Conservation (phyloP, 352 stramenopile species). For the Phytophthora colocasiae region DNA sequence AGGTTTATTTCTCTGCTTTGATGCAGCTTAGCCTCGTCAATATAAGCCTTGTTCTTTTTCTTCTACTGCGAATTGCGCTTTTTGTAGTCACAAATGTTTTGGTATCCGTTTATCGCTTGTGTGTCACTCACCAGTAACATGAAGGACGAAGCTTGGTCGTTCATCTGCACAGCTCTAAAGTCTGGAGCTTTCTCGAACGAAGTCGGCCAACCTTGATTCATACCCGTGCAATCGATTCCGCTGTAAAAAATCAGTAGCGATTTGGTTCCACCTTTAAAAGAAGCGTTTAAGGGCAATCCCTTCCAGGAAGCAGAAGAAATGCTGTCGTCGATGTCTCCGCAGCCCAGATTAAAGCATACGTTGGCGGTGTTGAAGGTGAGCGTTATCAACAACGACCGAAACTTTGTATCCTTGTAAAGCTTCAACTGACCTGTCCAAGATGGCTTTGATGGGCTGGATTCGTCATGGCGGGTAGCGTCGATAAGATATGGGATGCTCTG, state of each 20-base stretch:
- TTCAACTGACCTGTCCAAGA: constrained; percentile 13
- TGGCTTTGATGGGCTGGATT: not conserved
- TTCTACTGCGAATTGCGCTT: not conserved
- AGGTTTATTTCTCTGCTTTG: not conserved
- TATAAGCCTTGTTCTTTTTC: too few relatives aligned
- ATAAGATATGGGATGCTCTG: not conserved
- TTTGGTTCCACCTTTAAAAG: constrained; percentile 2
- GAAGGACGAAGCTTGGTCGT: constrained; percentile 11
- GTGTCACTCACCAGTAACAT: constrained; percentile 17
- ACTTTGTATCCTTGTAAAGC: constrained; percentile 12
- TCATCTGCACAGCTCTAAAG: constrained; percentile 10
- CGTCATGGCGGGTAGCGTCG: not conserved
- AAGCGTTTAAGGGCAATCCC: constrained; percentile 6
- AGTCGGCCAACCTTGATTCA: constrained; percentile 14
- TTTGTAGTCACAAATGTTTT: constrained; percentile 18
- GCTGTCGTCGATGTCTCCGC: constrained; percentile 17
- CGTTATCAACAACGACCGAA: constrained; percentile 6
- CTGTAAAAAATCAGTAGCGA: constrained; percentile 18
- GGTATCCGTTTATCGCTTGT: constrained; percentile 3
- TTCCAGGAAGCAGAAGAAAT: constrained; percentile 19
- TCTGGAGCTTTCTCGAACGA: not conserved
- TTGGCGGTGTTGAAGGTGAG: constrained; percentile 16
- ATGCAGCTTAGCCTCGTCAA: not conserved
- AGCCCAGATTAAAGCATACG: constrained; percentile 17
- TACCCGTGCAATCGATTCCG: constrained; percentile 10